phyloP scores from a whole-genome alignment of 2,329 filamentous ascomycete genomes.

The Trichocomaceae sp. region DNA sequence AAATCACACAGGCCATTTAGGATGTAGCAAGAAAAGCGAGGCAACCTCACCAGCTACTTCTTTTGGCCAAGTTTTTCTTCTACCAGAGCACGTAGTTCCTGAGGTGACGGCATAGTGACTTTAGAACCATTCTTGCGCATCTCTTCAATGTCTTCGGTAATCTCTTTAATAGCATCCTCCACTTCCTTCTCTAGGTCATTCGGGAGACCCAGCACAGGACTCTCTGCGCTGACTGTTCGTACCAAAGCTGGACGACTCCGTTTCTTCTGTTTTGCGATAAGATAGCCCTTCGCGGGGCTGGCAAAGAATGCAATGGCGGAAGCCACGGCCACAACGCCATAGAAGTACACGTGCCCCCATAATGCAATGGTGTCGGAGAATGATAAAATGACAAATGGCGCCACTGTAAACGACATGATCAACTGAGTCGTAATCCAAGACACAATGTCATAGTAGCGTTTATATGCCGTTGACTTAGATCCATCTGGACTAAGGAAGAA shows the following conservation, averaged over 20 bases:
- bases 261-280: slow-evolving; percentile 55
- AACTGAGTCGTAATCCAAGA: slow-evolving; percentile 71
- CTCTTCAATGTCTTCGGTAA: slow-evolving; percentile 65
- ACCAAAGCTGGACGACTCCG: slow-evolving; percentile 37
- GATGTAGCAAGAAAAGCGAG: not conserved
- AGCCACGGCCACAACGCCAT: slow-evolving; percentile 63
- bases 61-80: slow-evolving; percentile 32
- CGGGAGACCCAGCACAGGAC: slow-evolving; percentile 68
- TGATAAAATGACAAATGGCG: slow-evolving; percentile 77
- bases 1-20: not conserved
- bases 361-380: slow-evolving; percentile 64
- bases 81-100: slow-evolving; percentile 48
- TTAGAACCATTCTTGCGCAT: slow-evolving; percentile 43
- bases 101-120: slow-evolving; percentile 40
- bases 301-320: slow-evolving; percentile 67
- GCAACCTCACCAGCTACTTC: not conserved
- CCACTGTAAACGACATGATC: slow-evolving; percentile 73
- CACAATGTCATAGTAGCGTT: slow-evolving; percentile 78
- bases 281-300: slow-evolving; percentile 62
- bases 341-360: slow-evolving; percentile 88
- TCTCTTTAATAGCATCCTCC: slow-evolving; percentile 69
- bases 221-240: slow-evolving; percentile 31
- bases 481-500: slow-evolving; percentile 83
- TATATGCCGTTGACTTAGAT: slow-evolving; percentile 59
- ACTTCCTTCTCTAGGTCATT: slow-evolving; percentile 69